Percentiles rank a stretch among this genome's conserved stretches.
Conservation (phyloP, 345 rosid genomes). For the Linum trigynum region DNA sequence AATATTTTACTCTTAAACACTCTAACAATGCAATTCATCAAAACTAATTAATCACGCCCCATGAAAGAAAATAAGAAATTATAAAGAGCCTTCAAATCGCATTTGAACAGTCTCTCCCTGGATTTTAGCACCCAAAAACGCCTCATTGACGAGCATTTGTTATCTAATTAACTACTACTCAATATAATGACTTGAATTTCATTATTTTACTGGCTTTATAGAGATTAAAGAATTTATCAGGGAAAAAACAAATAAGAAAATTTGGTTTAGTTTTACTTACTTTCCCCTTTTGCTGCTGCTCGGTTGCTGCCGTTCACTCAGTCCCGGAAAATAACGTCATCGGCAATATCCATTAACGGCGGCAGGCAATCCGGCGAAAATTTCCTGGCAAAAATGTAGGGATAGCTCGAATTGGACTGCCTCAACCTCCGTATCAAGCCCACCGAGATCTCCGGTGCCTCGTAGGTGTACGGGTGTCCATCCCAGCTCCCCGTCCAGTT, state of each 20-base stretch:
- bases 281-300: neutral
- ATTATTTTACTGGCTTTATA: neutral
- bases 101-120: neutral
- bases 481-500: slow-evolving; percentile 67
- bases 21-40: too few species aligned
- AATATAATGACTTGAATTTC: too few species aligned
- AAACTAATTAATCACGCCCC: too few species aligned
- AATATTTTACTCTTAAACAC: too few species aligned
- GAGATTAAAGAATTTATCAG: neutral
- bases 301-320: slow-evolving; percentile 20
- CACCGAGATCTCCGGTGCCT: slow-evolving; percentile 38
- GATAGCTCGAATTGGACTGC: slow-evolving; percentile 38
- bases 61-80: too few species aligned
- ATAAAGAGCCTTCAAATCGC: too few species aligned
- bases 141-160: too few species aligned
- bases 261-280: neutral
- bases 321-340: slow-evolving; percentile 51
- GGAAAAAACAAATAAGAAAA: neutral
- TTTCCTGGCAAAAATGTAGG: slow-evolving; percentile 67
- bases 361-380: slow-evolving; percentile 57
- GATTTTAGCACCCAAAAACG: neutral
- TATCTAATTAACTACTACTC: neutral
- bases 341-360: slow-evolving; percentile 62
- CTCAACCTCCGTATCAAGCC: slow-evolving; percentile 38
- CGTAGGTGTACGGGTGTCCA: slow-evolving; percentile 63